Conservation (phyloP, 2,329 filamentous ascomycete genomes). For the Xylariaceae sp. region DNA sequence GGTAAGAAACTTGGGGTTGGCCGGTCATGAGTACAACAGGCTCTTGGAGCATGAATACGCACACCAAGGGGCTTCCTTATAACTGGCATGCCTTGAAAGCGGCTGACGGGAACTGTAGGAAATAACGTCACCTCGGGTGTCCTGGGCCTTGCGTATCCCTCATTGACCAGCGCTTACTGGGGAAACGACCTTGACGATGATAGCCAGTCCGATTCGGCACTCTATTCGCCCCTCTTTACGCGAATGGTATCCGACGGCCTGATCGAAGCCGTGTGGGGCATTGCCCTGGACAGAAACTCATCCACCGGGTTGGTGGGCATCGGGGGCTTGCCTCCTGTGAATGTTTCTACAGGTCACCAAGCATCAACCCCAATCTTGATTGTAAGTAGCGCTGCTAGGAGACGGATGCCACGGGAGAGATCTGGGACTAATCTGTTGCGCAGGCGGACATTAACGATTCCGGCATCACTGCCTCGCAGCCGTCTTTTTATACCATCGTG, state of each 20-base stretch:
- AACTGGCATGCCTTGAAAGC: neutral
- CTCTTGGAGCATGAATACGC: too few relatives aligned
- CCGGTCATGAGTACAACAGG: neutral
- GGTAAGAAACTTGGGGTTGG: constrained; percentile 26
- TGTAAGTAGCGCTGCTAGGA: constrained; percentile 30
- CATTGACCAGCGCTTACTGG: constrained; percentile 40
- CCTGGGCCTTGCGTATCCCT: constrained; percentile 43
- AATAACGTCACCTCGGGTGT: constrained; percentile 42
- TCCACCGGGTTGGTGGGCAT: constrained; percentile 38
- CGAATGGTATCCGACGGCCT: constrained; percentile 38
- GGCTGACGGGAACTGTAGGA: too few relatives aligned
- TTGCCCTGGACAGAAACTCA: constrained; percentile 40
- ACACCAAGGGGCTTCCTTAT: too few relatives aligned
- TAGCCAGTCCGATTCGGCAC: constrained; percentile 28
- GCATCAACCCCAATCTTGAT: constrained; percentile 35
- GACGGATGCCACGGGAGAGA: too few relatives aligned
- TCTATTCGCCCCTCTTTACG: constrained; percentile 43
- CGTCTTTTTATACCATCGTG: constrained; percentile 47
- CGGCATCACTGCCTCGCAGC: constrained; percentile 31
- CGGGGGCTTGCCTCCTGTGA: constrained; percentile 37
- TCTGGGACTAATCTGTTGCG: too few relatives aligned
- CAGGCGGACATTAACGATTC: constrained; percentile 36
- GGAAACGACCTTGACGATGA: constrained; percentile 31
- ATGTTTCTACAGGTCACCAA: constrained; percentile 18
- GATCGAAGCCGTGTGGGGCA: constrained; percentile 38